These are phyloP conservation scores for Fusarium marasasianum DNA, from an alignment of 2,329 filamentous ascomycete genomes.

Conservation along the genomic window DNA sequence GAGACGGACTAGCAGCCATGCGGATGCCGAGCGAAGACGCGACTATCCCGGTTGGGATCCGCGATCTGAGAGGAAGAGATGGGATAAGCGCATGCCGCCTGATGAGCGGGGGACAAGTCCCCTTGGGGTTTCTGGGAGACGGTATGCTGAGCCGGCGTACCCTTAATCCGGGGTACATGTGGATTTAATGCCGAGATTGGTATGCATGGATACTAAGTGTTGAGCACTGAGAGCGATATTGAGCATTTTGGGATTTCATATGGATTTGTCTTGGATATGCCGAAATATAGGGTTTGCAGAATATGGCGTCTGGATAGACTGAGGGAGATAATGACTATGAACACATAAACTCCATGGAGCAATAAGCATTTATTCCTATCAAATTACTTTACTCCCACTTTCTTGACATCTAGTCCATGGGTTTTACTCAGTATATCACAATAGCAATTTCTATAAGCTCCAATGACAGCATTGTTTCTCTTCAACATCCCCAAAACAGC, in stretches of 20 bases:
- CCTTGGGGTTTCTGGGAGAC: slow-evolving; percentile 49
- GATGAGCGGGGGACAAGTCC: slow-evolving; percentile 47
- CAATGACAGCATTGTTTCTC: not conserved
- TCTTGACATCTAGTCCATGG: not conserved
- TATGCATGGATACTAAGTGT: not conserved
- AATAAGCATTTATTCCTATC: not conserved
- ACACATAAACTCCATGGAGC: slow-evolving; percentile 5
- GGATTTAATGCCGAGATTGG: not conserved
- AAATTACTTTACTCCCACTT: not conserved
- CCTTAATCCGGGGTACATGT: slow-evolving; percentile 20
- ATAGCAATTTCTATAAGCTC: no score
- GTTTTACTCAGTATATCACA: not conserved
- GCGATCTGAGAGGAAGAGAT: slow-evolving; percentile 49
- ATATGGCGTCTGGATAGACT: slow-evolving; percentile 18
- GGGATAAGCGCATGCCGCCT: slow-evolving; percentile 47
- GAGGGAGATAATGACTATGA: slow-evolving; percentile 25
- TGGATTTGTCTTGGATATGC: not conserved
- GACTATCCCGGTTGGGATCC: slow-evolving; percentile 49
- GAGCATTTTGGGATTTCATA: not conserved
- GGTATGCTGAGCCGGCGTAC: slow-evolving; percentile 52
- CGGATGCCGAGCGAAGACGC: slow-evolving; percentile 57
- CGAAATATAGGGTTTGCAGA: slow-evolving; percentile 11
- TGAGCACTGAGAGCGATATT: not conserved
- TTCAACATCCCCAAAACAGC: not conserved
- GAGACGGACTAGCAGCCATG: slow-evolving; percentile 60